Evolutionary conservation across 169 alveolate genomes (phyloP), one percentile per base, ranked within the genome.

Genomic region (Eimeria brunetti): DNA sequence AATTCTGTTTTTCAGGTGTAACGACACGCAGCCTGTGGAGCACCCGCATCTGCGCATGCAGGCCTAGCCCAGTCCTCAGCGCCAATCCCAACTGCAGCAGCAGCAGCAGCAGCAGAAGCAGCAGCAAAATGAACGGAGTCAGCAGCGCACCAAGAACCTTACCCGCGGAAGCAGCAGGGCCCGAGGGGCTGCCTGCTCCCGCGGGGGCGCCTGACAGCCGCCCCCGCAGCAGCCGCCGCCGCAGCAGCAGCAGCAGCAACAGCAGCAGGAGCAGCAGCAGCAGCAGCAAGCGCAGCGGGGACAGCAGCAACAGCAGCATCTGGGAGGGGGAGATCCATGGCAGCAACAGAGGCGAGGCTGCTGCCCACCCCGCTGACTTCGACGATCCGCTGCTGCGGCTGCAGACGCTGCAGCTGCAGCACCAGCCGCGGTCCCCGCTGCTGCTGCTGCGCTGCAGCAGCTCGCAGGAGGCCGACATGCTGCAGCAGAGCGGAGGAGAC

Each of bases 361-460:
- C 64, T 12, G 30, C 88, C 30, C 60, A 46, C 2, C 36, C 49
- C 4, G 38, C 60, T 1, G 90, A 83, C 6, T 83, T 53, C n/a
- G 90, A 83, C 33, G 90, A 83, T 41, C 90, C 90, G 51, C 90
- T 83, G 38, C 38, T 38, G 33, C 46, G 90, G 76, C 90, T 83
- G 41, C 76, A 83, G 90, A 51, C 90, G 12, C 51, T 83, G 75
- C 71, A 41, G 49, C 75, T 83, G 90, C 90, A 53, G 90, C 90
- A 83, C 56, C 90, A 83, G 76, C 90, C 90, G 20, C 90, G 75
- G 1, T 83, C 90, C 1, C 90, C 90, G 22, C 75, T 83, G 90
- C 71, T 83, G 90, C 75, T 83, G 90, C 90, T 83, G 71, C 90
- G 90, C 53, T 83, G 71, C 90, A n/a, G 71, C 90, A 83, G 90